Conservation (phyloP, 2,329 filamentous ascomycete genomes). For the Exophiala bonariae region DNA sequence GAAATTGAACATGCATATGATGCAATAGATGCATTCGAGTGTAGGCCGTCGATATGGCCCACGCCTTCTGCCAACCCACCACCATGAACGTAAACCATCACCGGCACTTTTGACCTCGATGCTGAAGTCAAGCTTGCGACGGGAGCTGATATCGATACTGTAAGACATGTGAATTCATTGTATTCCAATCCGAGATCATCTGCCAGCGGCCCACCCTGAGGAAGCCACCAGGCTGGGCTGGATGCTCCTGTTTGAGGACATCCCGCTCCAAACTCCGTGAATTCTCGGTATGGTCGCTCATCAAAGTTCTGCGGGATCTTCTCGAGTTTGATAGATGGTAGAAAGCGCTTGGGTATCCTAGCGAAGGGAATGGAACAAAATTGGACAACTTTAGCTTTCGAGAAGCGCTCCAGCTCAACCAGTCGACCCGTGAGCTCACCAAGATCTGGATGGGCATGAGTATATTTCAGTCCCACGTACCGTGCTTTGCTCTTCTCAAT, state of each 20-base stretch:
- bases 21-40: conserved; percentile 12
- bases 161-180: conserved; percentile 12
- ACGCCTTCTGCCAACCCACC: conserved; percentile 17
- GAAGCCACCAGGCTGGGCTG: conserved; percentile 3
- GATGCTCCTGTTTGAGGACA: conserved; percentile 12
- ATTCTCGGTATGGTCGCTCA: conserved; percentile 10
- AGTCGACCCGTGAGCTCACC: conserved; percentile 11
- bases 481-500: neutral
- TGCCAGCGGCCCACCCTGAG: conserved; percentile 10
- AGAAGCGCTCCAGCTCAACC: conserved; percentile 3
- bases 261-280: conserved; percentile 13
- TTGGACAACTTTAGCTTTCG: conserved; percentile 5
- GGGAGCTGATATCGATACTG: conserved; percentile 14
- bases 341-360: conserved; percentile 13
- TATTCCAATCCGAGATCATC: conserved; percentile 7
- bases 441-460: conserved; percentile 8
- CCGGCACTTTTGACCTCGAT: conserved; percentile 2
- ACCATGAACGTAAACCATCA: conserved; percentile 20
- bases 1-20: conserved; percentile 9
- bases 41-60: conserved; percentile 19
- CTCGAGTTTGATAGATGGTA: conserved; percentile 4
- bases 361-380: conserved; percentile 15
- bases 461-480: conserved; percentile 10
- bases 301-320: conserved; percentile 10
- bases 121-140: conserved; percentile 1